These are phyloP conservation scores for Jamesozyma lodderae DNA, from an alignment of 805 yeast species.

Conservation along the genomic window DNA sequence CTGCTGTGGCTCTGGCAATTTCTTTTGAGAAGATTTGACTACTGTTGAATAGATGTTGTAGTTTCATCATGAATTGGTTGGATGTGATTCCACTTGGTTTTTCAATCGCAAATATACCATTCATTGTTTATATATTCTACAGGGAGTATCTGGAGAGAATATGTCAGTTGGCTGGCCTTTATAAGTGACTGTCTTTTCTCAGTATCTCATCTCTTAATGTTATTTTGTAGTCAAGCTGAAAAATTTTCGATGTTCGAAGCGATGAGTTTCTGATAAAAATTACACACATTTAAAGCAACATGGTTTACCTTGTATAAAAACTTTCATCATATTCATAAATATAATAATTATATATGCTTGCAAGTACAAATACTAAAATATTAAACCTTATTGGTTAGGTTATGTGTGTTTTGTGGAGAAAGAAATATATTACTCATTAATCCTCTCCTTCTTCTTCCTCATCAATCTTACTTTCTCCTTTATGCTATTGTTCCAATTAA, in stretches of 20 bases:
- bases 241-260: constrained; percentile 1
- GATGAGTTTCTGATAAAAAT: not conserved
- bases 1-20: constrained; percentile 41
- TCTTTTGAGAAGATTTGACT: constrained; percentile 51
- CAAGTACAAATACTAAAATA: too few relatives aligned
- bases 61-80: constrained; percentile 54
- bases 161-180: too few relatives aligned
- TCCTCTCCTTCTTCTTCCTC: constrained; percentile 20
- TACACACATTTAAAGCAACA: too few relatives aligned
- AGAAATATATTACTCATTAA: too few relatives aligned
- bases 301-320: too few relatives aligned
- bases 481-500: constrained; percentile 54
- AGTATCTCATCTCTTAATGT: not conserved
- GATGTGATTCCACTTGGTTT: constrained; percentile 86
- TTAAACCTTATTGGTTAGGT: too few relatives aligned
- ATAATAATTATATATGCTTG: too few relatives aligned
- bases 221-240: not conserved
- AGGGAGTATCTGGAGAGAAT: too few relatives aligned
- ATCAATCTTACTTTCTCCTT: constrained; percentile 45
- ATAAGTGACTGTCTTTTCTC: too few relatives aligned
- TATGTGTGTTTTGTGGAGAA: too few relatives aligned
- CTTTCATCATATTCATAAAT: not conserved
- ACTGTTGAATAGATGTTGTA: constrained; percentile 54
- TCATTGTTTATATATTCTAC: too few relatives aligned
- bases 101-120: constrained; percentile 86